These are phyloP conservation scores for Apium graveolens DNA, from an alignment of 129 eudicot species.

Conservation along the genomic window DNA sequence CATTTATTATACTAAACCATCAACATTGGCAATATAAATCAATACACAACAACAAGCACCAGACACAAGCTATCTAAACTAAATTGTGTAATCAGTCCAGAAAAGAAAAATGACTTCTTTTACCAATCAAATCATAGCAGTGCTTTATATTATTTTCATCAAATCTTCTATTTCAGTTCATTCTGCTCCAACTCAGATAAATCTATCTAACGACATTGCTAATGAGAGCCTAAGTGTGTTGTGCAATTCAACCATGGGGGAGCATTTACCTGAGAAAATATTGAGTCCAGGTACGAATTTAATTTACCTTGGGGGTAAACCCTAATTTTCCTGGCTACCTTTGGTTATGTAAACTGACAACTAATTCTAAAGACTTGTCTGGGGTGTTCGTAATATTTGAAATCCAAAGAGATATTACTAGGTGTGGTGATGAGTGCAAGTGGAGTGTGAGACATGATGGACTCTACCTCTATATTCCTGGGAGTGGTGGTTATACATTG, in stretches of 20 bases:
- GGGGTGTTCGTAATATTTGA: background rate
- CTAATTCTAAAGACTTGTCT: too few species aligned
- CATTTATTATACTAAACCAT: too few species aligned
- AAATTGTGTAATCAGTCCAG: too few species aligned
- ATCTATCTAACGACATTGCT: background rate
- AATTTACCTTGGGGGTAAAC: background rate
- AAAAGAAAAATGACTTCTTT: background rate
- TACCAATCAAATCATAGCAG: background rate
- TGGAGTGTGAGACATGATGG: background rate
- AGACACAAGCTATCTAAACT: too few species aligned
- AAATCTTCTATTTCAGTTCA: background rate
- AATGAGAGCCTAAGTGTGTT: background rate
- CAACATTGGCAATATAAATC: too few species aligned
- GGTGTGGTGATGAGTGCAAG: background rate
- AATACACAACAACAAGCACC: too few species aligned
- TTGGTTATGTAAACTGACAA: background rate
- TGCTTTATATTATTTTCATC: background rate
- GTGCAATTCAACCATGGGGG: background rate
- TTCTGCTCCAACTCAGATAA: background rate
- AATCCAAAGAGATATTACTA: background rate
- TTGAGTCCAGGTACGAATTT: background rate
- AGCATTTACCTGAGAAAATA: background rate
- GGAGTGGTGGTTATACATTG: background rate
- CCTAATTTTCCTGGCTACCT: too few species aligned
- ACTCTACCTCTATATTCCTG: background rate